Base-by-base conservation (phyloP, 371 early-diverging fungal species). In the Synchytrium microbalum region DNA sequence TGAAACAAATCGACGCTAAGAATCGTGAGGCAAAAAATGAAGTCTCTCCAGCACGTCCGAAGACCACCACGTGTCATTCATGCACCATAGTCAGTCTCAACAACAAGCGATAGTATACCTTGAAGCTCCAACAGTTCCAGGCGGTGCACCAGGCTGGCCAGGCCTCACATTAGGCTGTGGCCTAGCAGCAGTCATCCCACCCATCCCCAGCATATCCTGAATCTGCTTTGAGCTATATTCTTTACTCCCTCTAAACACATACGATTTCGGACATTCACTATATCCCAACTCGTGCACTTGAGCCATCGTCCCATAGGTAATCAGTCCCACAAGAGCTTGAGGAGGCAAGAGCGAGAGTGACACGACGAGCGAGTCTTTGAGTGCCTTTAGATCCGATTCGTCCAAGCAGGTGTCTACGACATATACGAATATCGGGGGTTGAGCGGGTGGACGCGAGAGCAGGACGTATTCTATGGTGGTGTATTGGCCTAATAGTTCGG, bases 241-340 rank as follows among this genome's bases (percentile, higher is more conserved):
- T 76, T 97, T 98, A 66, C 89, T 86, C 10, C 99, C 99, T 65
- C 96, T 91, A 83, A 99, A 99, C 23, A 98, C 93, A 77, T 92
- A 95, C 13, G 93, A 95, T 72, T 95, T 98, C 46, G 95, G 96
- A 67, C 95, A 95, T 56, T 94, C 96, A 61, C 83, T 80, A 71
- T 92, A 92, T 8, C 96, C 96, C 27, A 98, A 80, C 74, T 96
- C 91, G 78, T 96, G 96, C 28, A 98, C 87, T 79, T 92, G 90
- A 59, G 89, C 95, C 95, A 99, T 99, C 5, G 99, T 99, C 28
- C 99, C 99, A 76, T 84, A 99, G 51, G 96, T 95, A 54, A 99
- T 89, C 68, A 99, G 80, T 60, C 99, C 98, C 62, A 99, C 93
- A 65, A 94, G 83, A 32, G 96, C 92, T 72, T 96, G 88, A 10